Base-by-base conservation (phyloP, 768 basidiomycete species). In the Harrya chromipes region DNA sequence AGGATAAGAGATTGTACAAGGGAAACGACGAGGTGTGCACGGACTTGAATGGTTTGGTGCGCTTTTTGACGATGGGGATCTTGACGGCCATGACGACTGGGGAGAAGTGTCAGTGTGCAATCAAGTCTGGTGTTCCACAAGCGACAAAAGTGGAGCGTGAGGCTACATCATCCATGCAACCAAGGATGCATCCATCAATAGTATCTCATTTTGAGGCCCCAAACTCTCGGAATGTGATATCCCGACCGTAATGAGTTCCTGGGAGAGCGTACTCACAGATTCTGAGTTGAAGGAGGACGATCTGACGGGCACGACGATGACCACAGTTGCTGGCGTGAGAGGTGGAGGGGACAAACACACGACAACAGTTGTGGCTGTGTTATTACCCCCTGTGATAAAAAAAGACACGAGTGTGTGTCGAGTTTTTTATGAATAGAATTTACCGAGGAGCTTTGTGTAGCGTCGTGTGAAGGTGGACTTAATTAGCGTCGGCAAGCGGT, bases 31-130 rank as follows among this genome's bases (percentile, higher is more conserved):
- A 47, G n/a, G 34, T 4, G n/a, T 20, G 38, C 37, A 79, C 85
- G 51, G 54, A 92, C 93, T 95, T 97, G 90, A 98, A 98, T 69
- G 79, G 76, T 75, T 87, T 92, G 65, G 94, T 97, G 73, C 93
- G 90, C 80, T 98, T 98, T 82, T 95, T 97, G 74, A 97, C 81
- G 71, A 94, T 87, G 58, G 78, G 79, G 56, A 84, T 71, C 63
- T 74, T 79, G 69, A 75, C 60, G 62, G 61, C 71, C 78, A 78
- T 78, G 65, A 55, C 59, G 64, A 55, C 73, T 74, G 48, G 45
- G 52, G 19, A 31, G 13, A 31, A 24, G 40, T 8, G 31, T 67
- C 35, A 67, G 64, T 1, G 46, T 17, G 23, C 24, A 24, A 35
- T 49, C 47, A n/a, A 38, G 24, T 40, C 34, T 43, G 34, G 35